phyloP scores from a whole-genome alignment of 2,329 filamentous ascomycete genomes.

The Fusarium duplospermum region DNA sequence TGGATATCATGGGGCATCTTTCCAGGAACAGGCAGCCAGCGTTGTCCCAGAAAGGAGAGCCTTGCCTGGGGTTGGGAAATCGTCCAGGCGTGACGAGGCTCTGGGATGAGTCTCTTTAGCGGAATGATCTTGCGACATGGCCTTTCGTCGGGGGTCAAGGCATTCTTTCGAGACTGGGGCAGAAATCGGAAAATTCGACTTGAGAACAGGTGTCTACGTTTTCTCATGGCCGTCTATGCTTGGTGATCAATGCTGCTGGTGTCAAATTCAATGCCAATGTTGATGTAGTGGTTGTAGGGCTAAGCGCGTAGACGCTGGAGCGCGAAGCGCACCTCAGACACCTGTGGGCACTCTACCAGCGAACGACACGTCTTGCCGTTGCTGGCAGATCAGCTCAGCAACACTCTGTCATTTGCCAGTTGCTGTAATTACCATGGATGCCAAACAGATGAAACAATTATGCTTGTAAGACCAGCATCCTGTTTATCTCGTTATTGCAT shows the following conservation, averaged over 20 bases:
- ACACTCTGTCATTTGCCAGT: constrained; percentile 9
- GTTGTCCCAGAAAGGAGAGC: neutral
- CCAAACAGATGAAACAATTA: neutral
- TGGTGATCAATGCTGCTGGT: constrained; percentile 7
- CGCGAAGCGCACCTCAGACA: constrained; percentile 10
- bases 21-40: neutral
- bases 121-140: constrained; percentile 25
- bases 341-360: constrained; percentile 19
- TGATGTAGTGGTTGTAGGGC: neutral
- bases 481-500: neutral
- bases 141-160: constrained; percentile 10
- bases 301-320: constrained; percentile 28
- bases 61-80: neutral
- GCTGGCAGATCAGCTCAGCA: constrained; percentile 8
- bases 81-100: constrained; percentile 14
- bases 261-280: neutral
- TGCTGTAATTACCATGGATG: neutral
- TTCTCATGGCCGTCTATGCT: constrained; percentile 9
- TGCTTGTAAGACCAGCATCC: neutral
- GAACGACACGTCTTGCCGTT: neutral
- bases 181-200: neutral
- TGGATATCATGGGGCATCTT: constrained; percentile 5
- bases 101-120: constrained; percentile 23
- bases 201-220: neutral
- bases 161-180: constrained; percentile 26